A percentile compares a stretch with the other conserved stretches of the same genome.
These are phyloP conservation scores for Nevesoporus exiguus DNA, from an alignment of 768 basidiomycete genomes.

Conservation along the genomic window DNA sequence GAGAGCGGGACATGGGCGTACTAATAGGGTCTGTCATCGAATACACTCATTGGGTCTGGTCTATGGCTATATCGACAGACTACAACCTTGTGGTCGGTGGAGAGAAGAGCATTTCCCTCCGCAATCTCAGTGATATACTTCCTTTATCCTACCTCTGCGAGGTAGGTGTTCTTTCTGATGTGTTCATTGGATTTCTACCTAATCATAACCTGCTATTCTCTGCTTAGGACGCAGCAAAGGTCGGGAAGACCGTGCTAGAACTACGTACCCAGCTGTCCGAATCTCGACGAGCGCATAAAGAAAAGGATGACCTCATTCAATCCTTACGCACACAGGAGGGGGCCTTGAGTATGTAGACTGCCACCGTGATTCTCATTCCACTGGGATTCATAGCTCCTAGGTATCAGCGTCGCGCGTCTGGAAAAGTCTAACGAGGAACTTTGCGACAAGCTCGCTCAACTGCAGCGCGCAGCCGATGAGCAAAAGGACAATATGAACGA, in stretches of 20 bases:
- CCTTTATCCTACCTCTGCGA: too few relatives aligned
- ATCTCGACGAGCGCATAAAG: neutral
- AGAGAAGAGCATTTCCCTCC: too few relatives aligned
- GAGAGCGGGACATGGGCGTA: constrained; percentile 5
- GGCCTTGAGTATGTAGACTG: neutral
- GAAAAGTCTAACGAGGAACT: neutral
- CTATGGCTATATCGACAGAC: too few relatives aligned
- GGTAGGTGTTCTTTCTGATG: too few relatives aligned
- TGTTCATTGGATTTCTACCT: too few relatives aligned
- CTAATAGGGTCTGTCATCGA: too few relatives aligned
- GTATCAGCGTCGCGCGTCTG: neutral
- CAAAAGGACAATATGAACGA: neutral
- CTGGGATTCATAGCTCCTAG: neutral
- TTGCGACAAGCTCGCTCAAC: neutral
- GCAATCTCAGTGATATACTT: too few relatives aligned
- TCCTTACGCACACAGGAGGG: neutral
- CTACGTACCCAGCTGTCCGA: neutral
- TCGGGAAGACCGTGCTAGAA: neutral
- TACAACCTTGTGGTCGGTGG: too few relatives aligned
- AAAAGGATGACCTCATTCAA: neutral
- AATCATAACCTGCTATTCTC: too few relatives aligned
- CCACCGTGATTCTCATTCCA: neutral
- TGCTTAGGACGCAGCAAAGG: too few relatives aligned
- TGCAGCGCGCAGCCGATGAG: too few relatives aligned
- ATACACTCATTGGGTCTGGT: too few relatives aligned